A percentile compares a stretch with the other conserved stretches of the same genome.
Evolutionary conservation across 192 early-diverging fungal species (phyloP).

Genomic region (Coemansia reversa): DNA sequence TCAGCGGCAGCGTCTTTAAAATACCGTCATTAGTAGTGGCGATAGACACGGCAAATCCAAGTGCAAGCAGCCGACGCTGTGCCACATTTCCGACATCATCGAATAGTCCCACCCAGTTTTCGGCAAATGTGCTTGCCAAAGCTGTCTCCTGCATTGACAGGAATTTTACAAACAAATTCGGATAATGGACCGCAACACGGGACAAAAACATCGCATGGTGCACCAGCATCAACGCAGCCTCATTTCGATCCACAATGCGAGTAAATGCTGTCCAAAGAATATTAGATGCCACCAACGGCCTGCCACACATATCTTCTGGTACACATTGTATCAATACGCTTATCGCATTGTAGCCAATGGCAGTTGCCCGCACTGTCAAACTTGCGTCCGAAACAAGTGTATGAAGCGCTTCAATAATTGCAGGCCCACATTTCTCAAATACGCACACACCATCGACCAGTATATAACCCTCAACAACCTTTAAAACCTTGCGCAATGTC

Average conservation of each 20-base stretch:
- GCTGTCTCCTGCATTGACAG: constrained; percentile 23
- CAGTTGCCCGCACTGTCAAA: constrained; percentile 27
- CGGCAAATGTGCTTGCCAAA: constrained; percentile 17
- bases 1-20: constrained; percentile 23
- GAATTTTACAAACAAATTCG: constrained; percentile 37
- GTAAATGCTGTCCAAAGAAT: constrained; percentile 44
- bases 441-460: constrained; percentile 54
- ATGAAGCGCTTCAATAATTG: constrained; percentile 29
- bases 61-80: constrained; percentile 31
- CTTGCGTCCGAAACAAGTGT: constrained; percentile 27
- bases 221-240: constrained; percentile 21
- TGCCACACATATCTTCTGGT: constrained; percentile 5
- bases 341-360: constrained; percentile 35
- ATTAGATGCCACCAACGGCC: constrained; percentile 15
- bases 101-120: constrained; percentile 36
- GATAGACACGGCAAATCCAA: constrained; percentile 31
- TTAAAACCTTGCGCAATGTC: constrained; percentile 68
- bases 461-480: constrained; percentile 84
- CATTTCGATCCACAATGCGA: constrained; percentile 32
- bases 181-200: constrained; percentile 36
- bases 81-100: constrained; percentile 36
- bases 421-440: constrained; percentile 15
- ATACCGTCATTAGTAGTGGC: constrained; percentile 37
- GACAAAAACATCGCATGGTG: constrained; percentile 40
- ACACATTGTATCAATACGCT: constrained; percentile 37